A percentile compares a stretch with the other conserved stretches of the same genome.
These are phyloP conservation scores for Pseudozyma sp. DNA, from an alignment of 1,284 basidiomycete species.

Conservation along the genomic window DNA sequence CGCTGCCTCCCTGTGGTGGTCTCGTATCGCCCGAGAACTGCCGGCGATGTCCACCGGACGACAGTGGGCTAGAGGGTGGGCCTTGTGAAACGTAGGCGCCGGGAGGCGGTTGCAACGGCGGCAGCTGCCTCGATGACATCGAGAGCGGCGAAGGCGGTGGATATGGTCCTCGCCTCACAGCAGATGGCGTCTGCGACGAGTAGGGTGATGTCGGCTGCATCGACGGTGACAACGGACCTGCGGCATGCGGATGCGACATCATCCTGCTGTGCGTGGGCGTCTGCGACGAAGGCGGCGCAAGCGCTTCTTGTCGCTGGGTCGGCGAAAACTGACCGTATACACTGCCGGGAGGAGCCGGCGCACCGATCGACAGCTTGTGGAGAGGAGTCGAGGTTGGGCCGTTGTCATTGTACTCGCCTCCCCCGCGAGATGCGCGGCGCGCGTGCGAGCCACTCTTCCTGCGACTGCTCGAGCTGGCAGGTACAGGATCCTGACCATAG, in stretches of 20 bases:
- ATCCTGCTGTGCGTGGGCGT: constrained; percentile 39
- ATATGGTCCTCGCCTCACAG: constrained; percentile 28
- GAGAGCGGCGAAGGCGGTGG: constrained; percentile 38
- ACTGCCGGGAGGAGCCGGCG: constrained; percentile 38
- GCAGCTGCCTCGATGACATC: constrained; percentile 24
- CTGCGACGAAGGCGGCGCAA: constrained; percentile 15
- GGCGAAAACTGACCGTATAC: constrained; percentile 46
- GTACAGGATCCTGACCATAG: constrained; percentile 25
- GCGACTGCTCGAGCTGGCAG: constrained; percentile 9
- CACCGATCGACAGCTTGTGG: constrained; percentile 53
- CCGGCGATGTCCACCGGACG: constrained; percentile 10
- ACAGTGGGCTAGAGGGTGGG: constrained; percentile 27
- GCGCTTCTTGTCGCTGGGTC: constrained; percentile 6
- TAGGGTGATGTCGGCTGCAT: constrained; percentile 37
- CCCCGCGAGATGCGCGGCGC: constrained; percentile 11
- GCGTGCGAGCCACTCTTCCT: constrained; percentile 34
- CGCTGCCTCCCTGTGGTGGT: neutral
- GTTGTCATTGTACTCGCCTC: constrained; percentile 10
- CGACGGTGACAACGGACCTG: constrained; percentile 24
- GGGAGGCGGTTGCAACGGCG: constrained; percentile 21
- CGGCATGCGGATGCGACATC: constrained; percentile 36
- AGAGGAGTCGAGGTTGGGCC: constrained; percentile 42
- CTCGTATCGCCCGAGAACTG: constrained; percentile 26
- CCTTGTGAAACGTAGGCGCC: constrained; percentile 16
- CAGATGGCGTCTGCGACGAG: constrained; percentile 35